Evolutionary conservation across 2,329 filamentous ascomycete species (phyloP).

Genomic region (Sporothrix globosa): DNA sequence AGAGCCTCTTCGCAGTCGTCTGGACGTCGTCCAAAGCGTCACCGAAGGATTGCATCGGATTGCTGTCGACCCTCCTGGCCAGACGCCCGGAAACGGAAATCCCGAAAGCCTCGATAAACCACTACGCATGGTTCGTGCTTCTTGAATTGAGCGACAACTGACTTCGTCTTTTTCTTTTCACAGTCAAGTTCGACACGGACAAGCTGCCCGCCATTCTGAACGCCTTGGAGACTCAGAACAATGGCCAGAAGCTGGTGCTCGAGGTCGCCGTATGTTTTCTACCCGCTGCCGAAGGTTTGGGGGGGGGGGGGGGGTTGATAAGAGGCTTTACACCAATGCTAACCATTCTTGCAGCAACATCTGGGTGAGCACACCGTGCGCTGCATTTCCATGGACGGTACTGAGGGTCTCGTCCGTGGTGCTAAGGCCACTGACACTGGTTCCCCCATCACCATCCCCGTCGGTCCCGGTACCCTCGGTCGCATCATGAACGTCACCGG

Average conservation of each 20-base stretch:
- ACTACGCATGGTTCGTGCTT: neutral
- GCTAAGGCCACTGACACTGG: slow-evolving; percentile 84
- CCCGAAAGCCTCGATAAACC: neutral
- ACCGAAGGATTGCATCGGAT: slow-evolving; percentile 5
- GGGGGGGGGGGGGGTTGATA: too few relatives aligned
- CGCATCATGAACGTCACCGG: slow-evolving; percentile 99
- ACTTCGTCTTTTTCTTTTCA: slow-evolving; percentile 36
- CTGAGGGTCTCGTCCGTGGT: slow-evolving; percentile 98
- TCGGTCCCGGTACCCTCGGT: slow-evolving; percentile 89
- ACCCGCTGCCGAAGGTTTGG: slow-evolving; percentile 16
- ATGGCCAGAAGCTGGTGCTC: slow-evolving; percentile 89
- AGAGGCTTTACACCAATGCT: slow-evolving; percentile 19
- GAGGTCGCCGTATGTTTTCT: slow-evolving; percentile 81
- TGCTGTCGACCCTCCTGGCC: neutral
- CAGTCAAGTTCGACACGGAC: slow-evolving; percentile 95
- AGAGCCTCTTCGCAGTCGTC: neutral
- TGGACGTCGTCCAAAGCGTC: neutral
- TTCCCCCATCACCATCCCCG: slow-evolving; percentile 92
- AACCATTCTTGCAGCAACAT: slow-evolving; percentile 74
- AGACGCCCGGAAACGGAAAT: slow-evolving; percentile 7
- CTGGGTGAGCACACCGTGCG: slow-evolving; percentile 98
- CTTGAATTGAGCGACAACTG: slow-evolving; percentile 32
- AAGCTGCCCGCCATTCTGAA: slow-evolving; percentile 97
- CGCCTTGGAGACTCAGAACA: slow-evolving; percentile 88
- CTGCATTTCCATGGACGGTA: slow-evolving; percentile 99